A percentile compares a stretch with the other conserved stretches of the same genome.
phyloP scores from a whole-genome alignment of 1,139 yeast genomes.

The Zygosaccharomyces pseudobailii region DNA sequence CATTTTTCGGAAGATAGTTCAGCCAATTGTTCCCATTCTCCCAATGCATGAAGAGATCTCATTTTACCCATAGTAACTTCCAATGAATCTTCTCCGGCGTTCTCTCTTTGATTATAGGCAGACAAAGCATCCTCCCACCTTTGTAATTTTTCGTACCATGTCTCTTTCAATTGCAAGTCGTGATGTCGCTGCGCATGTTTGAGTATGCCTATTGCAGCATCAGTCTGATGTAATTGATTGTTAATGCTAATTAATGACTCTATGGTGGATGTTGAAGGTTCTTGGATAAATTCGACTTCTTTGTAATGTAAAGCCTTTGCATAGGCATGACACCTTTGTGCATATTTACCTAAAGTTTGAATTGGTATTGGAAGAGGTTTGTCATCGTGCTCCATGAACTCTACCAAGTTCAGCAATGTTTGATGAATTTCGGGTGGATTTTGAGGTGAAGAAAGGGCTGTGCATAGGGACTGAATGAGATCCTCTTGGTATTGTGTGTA shows the following conservation, averaged over 20 bases:
- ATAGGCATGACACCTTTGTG: constrained; percentile 94
- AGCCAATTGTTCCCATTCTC: constrained; percentile 94
- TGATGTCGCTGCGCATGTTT: constrained; percentile 95
- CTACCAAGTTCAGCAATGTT: constrained; percentile 81
- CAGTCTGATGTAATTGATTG: constrained; percentile 91
- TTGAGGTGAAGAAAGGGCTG: constrained; percentile 83
- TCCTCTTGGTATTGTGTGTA: constrained; percentile 93
- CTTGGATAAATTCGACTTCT: constrained; percentile 90
- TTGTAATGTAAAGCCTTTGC: constrained; percentile 96
- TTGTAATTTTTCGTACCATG: constrained; percentile 95
- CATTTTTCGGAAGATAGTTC: constrained; percentile 84
- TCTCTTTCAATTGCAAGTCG: constrained; percentile 86
- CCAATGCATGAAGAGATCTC: constrained; percentile 95
- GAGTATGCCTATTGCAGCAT: constrained; percentile 95
- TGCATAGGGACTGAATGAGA: constrained; percentile 75
- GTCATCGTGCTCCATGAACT: constrained; percentile 96
- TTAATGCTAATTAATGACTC: constrained; percentile 90
- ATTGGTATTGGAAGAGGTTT: constrained; percentile 89
- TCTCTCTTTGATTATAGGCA: constrained; percentile 76
- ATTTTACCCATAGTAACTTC: constrained; percentile 95
- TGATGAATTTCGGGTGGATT: constrained; percentile 96
- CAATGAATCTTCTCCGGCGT: constrained; percentile 43
- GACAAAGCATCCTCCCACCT: constrained; percentile 97
- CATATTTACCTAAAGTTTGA: constrained; percentile 84
- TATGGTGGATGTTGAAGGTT: constrained; percentile 86